These are phyloP conservation scores for Aspergillus ochraceoroseus DNA, from an alignment of 2,329 filamentous ascomycete genomes.

Conservation along the genomic window DNA sequence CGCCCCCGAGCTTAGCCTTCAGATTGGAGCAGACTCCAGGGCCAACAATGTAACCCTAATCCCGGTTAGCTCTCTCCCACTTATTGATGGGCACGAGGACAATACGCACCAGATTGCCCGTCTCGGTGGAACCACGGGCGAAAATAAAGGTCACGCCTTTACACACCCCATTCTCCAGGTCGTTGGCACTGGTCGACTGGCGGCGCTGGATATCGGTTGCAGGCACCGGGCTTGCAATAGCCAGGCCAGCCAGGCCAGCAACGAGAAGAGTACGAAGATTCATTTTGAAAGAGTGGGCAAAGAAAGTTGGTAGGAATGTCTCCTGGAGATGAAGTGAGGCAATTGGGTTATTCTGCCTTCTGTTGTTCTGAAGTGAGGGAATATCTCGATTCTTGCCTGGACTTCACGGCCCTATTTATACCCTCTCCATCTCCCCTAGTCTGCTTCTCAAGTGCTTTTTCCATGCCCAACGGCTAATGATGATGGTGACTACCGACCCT, in stretches of 20 bases:
- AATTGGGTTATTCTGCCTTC: too few species aligned
- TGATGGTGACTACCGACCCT: too few species aligned
- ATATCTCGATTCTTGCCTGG: too few species aligned
- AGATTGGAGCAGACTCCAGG: conserved; percentile 28
- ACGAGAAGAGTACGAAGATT: conserved; percentile 17
- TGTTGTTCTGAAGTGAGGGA: too few species aligned
- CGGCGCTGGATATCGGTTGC: conserved; percentile 9
- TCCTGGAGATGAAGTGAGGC: not conserved
- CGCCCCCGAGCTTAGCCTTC: conserved; percentile 22
- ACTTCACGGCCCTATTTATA: too few species aligned
- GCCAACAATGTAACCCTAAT: conserved; percentile 32
- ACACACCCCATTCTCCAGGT: conserved; percentile 37
- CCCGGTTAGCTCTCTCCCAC: too few species aligned
- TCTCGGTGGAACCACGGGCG: conserved; percentile 40
- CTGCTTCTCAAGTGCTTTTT: too few species aligned
- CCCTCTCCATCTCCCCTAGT: too few species aligned
- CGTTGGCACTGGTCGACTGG: conserved; percentile 29
- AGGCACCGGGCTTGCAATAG: conserved; percentile 16
- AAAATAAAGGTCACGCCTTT: conserved; percentile 40
- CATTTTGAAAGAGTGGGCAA: conserved; percentile 9
- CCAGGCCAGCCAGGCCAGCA: conserved; percentile 14
- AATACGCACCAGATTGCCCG: conserved; percentile 38
- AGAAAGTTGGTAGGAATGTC: not conserved
- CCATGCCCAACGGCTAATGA: too few species aligned
- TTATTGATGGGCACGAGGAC: too few species aligned